phyloP scores from a whole-genome alignment of 2,329 filamentous ascomycete genomes.

The Aspergillus quadrilineatus region DNA sequence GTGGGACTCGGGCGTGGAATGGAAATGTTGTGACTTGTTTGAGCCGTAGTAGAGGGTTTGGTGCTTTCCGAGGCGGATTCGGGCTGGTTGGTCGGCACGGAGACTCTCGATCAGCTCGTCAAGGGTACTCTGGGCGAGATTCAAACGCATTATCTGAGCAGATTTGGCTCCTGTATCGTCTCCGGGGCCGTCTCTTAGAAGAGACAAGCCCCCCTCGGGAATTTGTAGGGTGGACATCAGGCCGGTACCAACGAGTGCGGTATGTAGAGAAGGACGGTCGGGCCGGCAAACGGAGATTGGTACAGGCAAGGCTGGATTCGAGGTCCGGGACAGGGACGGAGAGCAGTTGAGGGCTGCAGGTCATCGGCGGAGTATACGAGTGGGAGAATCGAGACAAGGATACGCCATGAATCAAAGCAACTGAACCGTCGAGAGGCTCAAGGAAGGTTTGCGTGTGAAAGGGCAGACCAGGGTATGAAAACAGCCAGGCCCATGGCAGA shows the following conservation, averaged over 20 bases:
- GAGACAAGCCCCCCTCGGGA: constrained; percentile 42
- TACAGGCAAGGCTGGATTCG: constrained; percentile 16
- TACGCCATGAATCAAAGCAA: constrained; percentile 35
- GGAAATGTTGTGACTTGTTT: constrained; percentile 57
- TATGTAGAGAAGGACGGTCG: constrained; percentile 10
- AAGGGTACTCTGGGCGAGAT: constrained; percentile 45
- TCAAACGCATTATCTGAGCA: constrained; percentile 48
- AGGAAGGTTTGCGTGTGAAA: constrained; percentile 20
- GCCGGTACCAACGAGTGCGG: constrained; percentile 3
- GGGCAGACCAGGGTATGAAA: constrained; percentile 16
- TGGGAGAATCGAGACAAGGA: constrained; percentile 29
- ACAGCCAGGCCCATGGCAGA: constrained; percentile 24
- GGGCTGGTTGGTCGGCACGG: constrained; percentile 43
- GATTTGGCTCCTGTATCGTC: constrained; percentile 32
- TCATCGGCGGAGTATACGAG: constrained; percentile 39
- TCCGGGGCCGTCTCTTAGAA: constrained; percentile 35
- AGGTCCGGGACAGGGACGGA: constrained; percentile 28
- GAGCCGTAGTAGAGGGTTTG: constrained; percentile 59
- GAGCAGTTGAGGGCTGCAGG: constrained; percentile 39
- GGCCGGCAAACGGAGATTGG: constrained; percentile 15
- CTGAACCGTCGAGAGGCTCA: constrained; percentile 14
- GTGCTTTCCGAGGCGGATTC: constrained; percentile 49
- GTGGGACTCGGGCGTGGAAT: constrained; percentile 53
- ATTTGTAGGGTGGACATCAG: constrained; percentile 39
- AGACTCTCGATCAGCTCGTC: constrained; percentile 48